Percentiles rank a stretch among this genome's conserved stretches.
Evolutionary conservation across 306 rosid genomes (phyloP).

Genomic region (Dryas alaskensis): DNA sequence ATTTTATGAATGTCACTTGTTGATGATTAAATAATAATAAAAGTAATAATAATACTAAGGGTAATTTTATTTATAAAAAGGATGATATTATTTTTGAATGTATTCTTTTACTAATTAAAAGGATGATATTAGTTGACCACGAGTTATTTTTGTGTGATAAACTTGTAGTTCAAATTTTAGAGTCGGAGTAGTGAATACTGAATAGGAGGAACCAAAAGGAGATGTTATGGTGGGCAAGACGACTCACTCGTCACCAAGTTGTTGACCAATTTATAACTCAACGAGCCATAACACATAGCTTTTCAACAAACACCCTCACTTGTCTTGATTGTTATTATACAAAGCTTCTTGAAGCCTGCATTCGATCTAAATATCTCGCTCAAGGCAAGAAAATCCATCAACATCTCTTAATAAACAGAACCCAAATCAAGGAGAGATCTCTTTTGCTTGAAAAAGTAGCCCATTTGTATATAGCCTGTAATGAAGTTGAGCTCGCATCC

Average conservation of each 20-base stretch:
- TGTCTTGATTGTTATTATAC: not conserved
- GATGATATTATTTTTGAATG: too few relatives aligned
- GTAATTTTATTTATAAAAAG: too few relatives aligned
- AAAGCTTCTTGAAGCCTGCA: slow-evolving; percentile 24
- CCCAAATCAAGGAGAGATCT: not conserved
- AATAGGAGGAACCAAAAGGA: not conserved
- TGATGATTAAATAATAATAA: too few relatives aligned
- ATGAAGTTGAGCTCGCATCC: slow-evolving; percentile 20
- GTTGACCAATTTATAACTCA: not conserved
- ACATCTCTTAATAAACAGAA: not conserved
- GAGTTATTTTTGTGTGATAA: not conserved
- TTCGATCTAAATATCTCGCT: slow-evolving; percentile 12
- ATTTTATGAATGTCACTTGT: too few relatives aligned
- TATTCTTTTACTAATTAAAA: too few relatives aligned
- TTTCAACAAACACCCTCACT: not conserved
- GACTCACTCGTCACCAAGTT: not conserved
- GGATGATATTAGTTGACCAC: too few relatives aligned
- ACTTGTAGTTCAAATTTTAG: not conserved
- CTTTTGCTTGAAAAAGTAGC: slow-evolving; percentile 15
- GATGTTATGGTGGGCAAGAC: slow-evolving; percentile 19
- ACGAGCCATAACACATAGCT: not conserved
- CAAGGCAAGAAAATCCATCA: slow-evolving; percentile 30
- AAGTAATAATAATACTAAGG: too few relatives aligned
- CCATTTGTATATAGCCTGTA: slow-evolving; percentile 11
- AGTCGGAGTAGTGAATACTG: not conserved